These are phyloP conservation scores for Erigeron philadelphicus DNA, from an alignment of 140 eudicot species.

Conservation along the genomic window DNA sequence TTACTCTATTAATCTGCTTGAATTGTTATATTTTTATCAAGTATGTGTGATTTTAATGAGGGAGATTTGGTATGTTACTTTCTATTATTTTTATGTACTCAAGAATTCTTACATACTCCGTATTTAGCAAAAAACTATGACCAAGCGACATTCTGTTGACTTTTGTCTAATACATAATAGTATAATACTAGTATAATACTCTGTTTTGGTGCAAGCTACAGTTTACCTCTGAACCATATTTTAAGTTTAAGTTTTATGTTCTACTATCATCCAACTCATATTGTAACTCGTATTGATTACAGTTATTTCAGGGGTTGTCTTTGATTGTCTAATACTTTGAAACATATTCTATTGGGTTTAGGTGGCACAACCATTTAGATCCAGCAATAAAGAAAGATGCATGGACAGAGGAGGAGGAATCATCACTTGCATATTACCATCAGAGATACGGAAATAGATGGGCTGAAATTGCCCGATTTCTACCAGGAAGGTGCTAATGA, in stretches of 20 bases:
- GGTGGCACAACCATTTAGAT: conserved; percentile 90
- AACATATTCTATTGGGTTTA: conserved; percentile 26
- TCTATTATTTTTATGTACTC: not conserved
- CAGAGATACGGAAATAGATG: conserved; percentile 69
- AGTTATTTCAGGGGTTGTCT: too few species aligned
- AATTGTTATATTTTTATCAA: not conserved
- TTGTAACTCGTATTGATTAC: not conserved
- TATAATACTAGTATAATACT: not conserved
- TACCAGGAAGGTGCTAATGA: conserved; percentile 83
- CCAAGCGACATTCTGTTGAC: too few species aligned
- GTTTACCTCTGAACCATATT: not conserved
- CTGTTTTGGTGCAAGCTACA: not conserved
- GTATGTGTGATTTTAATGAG: not conserved
- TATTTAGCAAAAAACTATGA: too few species aligned
- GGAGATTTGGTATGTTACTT: not conserved
- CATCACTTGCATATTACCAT: conserved; percentile 47
- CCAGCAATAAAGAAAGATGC: conserved; percentile 75
- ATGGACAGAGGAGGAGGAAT: conserved; percentile 75
- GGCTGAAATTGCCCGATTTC: conserved; percentile 75
- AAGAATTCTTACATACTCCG: too few species aligned
- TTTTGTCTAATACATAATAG: too few species aligned
- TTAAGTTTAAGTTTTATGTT: not conserved
- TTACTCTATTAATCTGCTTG: not conserved
- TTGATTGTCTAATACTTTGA: not conserved
- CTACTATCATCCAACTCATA: too few species aligned